Evolutionary conservation across 140 eudicot species (phyloP).

Genomic region (Cichorium intybus): DNA sequence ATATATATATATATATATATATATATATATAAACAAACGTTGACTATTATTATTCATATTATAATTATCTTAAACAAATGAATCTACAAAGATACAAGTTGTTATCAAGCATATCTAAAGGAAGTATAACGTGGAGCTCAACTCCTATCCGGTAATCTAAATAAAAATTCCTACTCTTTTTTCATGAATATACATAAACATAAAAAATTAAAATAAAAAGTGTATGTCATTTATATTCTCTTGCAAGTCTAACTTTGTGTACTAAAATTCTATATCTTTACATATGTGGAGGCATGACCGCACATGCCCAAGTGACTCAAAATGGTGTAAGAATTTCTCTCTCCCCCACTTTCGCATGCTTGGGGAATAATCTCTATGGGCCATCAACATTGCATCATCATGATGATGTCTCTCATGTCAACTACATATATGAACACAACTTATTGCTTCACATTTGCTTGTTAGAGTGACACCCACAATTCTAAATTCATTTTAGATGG

Average conservation of each 20-base stretch:
- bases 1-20: too few relatives aligned
- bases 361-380: constrained; percentile 41
- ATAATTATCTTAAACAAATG: too few relatives aligned
- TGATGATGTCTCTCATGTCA: constrained; percentile 48
- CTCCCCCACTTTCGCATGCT: constrained; percentile 49
- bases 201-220: too few relatives aligned
- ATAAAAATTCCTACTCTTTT: too few relatives aligned
- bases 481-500: constrained; percentile 11
- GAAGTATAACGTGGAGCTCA: too few relatives aligned
- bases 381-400: constrained; percentile 53
- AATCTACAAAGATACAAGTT: too few relatives aligned
- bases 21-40: too few relatives aligned
- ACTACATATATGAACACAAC: constrained; percentile 30
- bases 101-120: too few relatives aligned
- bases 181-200: too few relatives aligned
- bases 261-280: not conserved
- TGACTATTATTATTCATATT: too few relatives aligned
- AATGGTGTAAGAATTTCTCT: constrained; percentile 25
- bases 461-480: constrained; percentile 31
- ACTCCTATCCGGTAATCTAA: too few relatives aligned
- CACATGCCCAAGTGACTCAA: constrained; percentile 31
- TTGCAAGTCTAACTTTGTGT: constrained; percentile 2
- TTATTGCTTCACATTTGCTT: constrained; percentile 26
- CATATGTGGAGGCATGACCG: constrained; percentile 11
- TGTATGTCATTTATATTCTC: not conserved